Evolutionary conservation across 768 basidiomycete genomes (phyloP), one percentile per base, ranked within the genome.

Genomic region (Psilocybe sp.): DNA sequence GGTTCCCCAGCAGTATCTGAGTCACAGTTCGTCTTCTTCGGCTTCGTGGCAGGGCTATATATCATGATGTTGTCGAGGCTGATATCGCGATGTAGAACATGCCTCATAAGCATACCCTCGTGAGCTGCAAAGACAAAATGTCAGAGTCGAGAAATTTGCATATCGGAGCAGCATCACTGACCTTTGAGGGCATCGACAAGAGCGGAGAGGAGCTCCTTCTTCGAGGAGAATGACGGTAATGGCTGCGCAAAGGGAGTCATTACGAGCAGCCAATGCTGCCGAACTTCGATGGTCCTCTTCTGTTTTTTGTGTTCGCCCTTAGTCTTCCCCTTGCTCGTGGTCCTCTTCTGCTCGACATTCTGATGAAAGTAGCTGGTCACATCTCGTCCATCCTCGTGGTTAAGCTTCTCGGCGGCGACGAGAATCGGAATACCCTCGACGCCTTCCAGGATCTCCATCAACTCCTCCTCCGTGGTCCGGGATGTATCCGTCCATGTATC

Each of bases 21-120:
- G n/a, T n/a, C n/a, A 7, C 7, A 3, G 23, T 3, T 28, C 7
- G 23, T 28, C 23, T 28, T 28, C 23, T n/a, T n/a, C n/a, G n/a
- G 23, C 23, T 28, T 28, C n/a, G n/a, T 28, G 4, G 7, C 37
- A 35, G 44, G 15, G 20, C 31, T 33, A 43, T 46, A 32, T 4
- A 63, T 49, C 16, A 60, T 54, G 20, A 62, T 51, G 33, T 64
- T 64, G n/a, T 47, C 49, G 31, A 58, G 36, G 40, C 58, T 61
- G 37, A 64, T 56, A 43, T 65, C 62, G 10, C 60, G 52, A 41
- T 65, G 61, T 14, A 65, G 52, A 19, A 65, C 56, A 1, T 38
- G 42, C 33, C 52, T 46, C 20, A 14, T 32, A 8, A 37, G 36
- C n/a, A 51, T 28, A 18, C 38, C 39, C 13, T 13, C 7, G 37